Conservation (phyloP, 1,284 basidiomycete genomes). For the Anthracocystis walkeri region DNA sequence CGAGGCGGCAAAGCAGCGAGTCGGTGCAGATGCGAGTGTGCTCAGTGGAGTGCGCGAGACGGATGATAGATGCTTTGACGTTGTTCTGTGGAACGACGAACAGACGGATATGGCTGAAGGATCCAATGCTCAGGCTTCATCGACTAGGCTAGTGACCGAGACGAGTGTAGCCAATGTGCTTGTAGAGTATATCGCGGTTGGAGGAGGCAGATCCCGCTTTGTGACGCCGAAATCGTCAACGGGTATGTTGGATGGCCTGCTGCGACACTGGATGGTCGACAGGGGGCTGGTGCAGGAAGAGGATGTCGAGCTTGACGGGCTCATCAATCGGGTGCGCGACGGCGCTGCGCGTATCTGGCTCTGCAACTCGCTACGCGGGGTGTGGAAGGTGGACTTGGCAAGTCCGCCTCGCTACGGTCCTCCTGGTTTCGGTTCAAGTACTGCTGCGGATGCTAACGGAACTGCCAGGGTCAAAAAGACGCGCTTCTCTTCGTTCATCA, state of each 20-base stretch:
- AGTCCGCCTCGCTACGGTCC: conserved; percentile 5
- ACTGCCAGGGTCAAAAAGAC: conserved; percentile 24
- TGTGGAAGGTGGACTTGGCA: conserved; percentile 40
- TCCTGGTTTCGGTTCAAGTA: neutral
- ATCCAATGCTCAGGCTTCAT: neutral
- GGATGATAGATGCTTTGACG: conserved; percentile 46
- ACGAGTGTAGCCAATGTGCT: conserved; percentile 47
- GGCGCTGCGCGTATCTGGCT: conserved; percentile 39
- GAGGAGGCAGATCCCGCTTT: conserved; percentile 26
- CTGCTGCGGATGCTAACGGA: neutral
- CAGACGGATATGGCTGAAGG: conserved; percentile 17
- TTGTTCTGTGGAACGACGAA: conserved; percentile 52
- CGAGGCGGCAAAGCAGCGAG: conserved; percentile 45
- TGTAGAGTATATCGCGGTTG: conserved; percentile 21
- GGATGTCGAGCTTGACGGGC: conserved; percentile 28
- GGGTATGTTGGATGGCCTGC: conserved; percentile 46
- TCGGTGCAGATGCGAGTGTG: conserved; percentile 35
- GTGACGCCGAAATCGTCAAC: conserved; percentile 37
- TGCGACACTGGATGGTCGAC: conserved; percentile 45
- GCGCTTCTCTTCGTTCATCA: conserved; percentile 33
- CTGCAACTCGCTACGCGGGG: conserved; percentile 47
- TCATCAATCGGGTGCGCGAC: conserved; percentile 11
- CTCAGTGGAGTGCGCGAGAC: conserved; percentile 40
- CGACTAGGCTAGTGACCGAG: conserved; percentile 37
- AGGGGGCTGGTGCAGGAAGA: conserved; percentile 31